A percentile compares a stretch with the other conserved stretches of the same genome.
These are phyloP conservation scores for Silene noctiflora DNA, from an alignment of 179 eudicot species.

Conservation along the genomic window DNA sequence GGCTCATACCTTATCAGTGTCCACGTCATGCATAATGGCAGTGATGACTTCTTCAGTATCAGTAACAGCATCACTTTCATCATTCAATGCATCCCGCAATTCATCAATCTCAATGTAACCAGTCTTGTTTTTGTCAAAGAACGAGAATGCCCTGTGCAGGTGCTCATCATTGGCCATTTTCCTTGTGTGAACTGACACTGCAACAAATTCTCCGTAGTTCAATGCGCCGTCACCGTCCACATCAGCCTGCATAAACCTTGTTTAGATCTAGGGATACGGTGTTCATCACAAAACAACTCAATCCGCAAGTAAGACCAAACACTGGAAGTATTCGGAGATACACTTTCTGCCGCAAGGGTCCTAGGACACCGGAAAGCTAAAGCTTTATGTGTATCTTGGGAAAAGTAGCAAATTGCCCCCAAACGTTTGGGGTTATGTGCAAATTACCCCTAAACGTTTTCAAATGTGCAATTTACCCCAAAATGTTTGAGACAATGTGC, in stretches of 20 bases:
- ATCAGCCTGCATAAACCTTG: conserved; percentile 49
- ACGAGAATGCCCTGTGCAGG: conserved; percentile 60
- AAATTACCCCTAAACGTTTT: no score
- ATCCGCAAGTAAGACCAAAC: no score
- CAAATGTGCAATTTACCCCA: no score
- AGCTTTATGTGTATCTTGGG: no score
- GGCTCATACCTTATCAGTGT: conserved; percentile 42
- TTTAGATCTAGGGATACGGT: neutral
- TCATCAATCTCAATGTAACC: conserved; percentile 74
- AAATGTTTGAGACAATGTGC: no score
- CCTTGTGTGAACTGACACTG: conserved; percentile 60
- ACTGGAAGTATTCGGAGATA: no score
- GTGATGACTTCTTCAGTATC: conserved; percentile 61
- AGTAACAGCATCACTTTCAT: conserved; percentile 45
- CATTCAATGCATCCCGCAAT: conserved; percentile 55
- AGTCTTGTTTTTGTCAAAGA: conserved; percentile 61
- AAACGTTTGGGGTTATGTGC: no score
- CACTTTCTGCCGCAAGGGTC: no score
- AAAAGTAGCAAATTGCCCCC: no score
- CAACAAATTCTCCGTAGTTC: conserved; percentile 65
- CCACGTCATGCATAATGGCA: conserved; percentile 74
- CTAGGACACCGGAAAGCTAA: no score
- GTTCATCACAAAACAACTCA: no score
- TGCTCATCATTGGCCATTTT: conserved; percentile 82
- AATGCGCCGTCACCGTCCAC: conserved; percentile 64